Conservation (phyloP, 2,329 filamentous ascomycete species). For the Fusarium subtropicale region DNA sequence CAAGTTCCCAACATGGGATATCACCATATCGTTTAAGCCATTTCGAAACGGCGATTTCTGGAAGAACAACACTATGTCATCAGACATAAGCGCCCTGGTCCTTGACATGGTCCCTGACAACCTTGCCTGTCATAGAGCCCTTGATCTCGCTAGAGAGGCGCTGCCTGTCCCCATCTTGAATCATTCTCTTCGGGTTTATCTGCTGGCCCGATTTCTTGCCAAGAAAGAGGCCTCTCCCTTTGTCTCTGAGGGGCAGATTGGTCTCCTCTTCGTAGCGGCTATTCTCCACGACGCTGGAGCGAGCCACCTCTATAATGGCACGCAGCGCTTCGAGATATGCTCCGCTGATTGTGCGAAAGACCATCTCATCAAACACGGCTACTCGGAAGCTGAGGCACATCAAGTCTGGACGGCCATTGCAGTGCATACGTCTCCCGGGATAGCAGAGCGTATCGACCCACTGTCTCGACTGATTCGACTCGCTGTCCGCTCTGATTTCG, state of each 20-base stretch:
- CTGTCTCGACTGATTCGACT: slow-evolving; percentile 49
- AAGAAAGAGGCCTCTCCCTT: slow-evolving; percentile 35
- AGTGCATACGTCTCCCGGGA: slow-evolving; percentile 52
- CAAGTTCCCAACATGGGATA: neutral
- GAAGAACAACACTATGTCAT: neutral
- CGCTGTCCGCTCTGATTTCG: slow-evolving; percentile 51
- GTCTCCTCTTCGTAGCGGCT: slow-evolving; percentile 51
- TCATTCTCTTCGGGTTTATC: slow-evolving; percentile 48
- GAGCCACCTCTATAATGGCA: slow-evolving; percentile 46
- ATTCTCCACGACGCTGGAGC: slow-evolving; percentile 54
- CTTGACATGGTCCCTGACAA: slow-evolving; percentile 25
- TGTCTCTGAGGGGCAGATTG: slow-evolving; percentile 7
- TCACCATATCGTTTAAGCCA: slow-evolving; percentile 1
- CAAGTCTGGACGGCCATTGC: slow-evolving; percentile 53
- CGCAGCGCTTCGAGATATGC: slow-evolving; percentile 53
- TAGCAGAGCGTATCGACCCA: slow-evolving; percentile 53
- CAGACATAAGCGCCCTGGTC: slow-evolving; percentile 3
- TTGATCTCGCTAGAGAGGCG: slow-evolving; percentile 29
- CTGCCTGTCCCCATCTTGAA: slow-evolving; percentile 48
- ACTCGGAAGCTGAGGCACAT: slow-evolving; percentile 43
- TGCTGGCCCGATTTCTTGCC: slow-evolving; percentile 43
- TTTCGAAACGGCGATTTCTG: slow-evolving; percentile 1
- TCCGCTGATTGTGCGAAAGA: slow-evolving; percentile 49
- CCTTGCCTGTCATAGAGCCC: slow-evolving; percentile 31
- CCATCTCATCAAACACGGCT: slow-evolving; percentile 45